phyloP scores from a whole-genome alignment of 805 yeast genomes.

The Saccharomyces mikatae region DNA sequence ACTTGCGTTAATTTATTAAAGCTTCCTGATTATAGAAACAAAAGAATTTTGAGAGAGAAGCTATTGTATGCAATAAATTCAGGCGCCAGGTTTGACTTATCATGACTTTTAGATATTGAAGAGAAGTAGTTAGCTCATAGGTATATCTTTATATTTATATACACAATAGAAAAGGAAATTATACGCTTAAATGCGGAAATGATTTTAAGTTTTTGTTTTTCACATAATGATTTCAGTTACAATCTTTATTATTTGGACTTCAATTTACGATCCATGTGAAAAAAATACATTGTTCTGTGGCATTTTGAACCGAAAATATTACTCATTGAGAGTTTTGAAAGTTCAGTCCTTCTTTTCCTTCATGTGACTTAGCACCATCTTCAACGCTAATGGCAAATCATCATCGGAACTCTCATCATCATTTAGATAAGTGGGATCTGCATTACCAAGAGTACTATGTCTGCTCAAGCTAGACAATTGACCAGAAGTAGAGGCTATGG shows the following conservation, averaged over 20 bases:
- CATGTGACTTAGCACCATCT: constrained; percentile 30
- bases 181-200: not conserved
- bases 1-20: constrained; percentile 87
- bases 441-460: constrained; percentile 17
- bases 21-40: constrained; percentile 72
- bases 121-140: not conserved
- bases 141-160: not conserved
- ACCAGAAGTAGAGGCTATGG: constrained; percentile 30
- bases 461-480: constrained; percentile 3
- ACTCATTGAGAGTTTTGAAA: too few relatives aligned
- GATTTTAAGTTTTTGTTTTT: not conserved
- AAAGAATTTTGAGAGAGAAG: constrained; percentile 48
- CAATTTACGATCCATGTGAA: too few relatives aligned
- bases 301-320: not conserved
- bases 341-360: not conserved
- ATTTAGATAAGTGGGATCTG: constrained; percentile 11
- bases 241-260: not conserved
- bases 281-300: too few relatives aligned
- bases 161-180: not conserved
- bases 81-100: constrained; percentile 82
- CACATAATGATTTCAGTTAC: not conserved
- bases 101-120: constrained; percentile 27
- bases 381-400: constrained; percentile 34
- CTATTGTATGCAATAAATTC: constrained; percentile 70
- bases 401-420: constrained; percentile 13